Percentiles rank a stretch among this genome's conserved stretches.
Evolutionary conservation across 2,329 filamentous ascomycete genomes (phyloP).

Genomic region (Fusarium armeniacum): DNA sequence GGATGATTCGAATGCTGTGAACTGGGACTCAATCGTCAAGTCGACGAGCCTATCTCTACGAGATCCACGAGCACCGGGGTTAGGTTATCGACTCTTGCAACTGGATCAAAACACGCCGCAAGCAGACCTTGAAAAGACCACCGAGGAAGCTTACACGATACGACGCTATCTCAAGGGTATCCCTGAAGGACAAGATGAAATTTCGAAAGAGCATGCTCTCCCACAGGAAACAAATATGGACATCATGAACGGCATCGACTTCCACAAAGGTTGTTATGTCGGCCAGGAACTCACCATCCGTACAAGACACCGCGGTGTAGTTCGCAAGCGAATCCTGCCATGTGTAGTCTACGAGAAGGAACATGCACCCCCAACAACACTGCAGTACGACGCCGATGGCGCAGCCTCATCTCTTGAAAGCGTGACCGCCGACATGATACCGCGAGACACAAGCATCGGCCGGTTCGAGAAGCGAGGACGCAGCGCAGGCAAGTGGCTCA

Average conservation of each 20-base stretch:
- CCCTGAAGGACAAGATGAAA: constrained; percentile 86
- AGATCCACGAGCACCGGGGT: constrained; percentile 67
- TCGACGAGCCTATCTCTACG: constrained; percentile 56
- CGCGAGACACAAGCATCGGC: constrained; percentile 64
- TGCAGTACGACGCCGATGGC: constrained; percentile 63
- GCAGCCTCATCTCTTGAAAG: constrained; percentile 46
- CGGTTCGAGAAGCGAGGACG: constrained; percentile 71
- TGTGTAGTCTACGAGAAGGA: constrained; percentile 75
- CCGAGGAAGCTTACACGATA: constrained; percentile 76
- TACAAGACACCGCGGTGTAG: constrained; percentile 93
- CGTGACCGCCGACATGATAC: constrained; percentile 56
- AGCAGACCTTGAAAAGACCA: constrained; percentile 62
- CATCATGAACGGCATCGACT: constrained; percentile 86
- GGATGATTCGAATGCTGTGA: constrained; percentile 63
- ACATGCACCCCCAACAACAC: constrained; percentile 54
- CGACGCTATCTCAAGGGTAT: constrained; percentile 85
- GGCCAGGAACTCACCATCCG: constrained; percentile 97
- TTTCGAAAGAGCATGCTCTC: constrained; percentile 77
- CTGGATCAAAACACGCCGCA: constrained; percentile 51
- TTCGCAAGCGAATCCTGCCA: constrained; percentile 90
- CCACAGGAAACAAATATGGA: constrained; percentile 94
- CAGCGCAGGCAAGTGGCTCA: constrained; percentile 84
- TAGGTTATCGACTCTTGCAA: constrained; percentile 67
- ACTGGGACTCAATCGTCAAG: constrained; percentile 43
- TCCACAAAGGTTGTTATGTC: constrained; percentile 95